phyloP scores from a whole-genome alignment of 768 basidiomycete genomes.

The Leccinum incarnatum region DNA sequence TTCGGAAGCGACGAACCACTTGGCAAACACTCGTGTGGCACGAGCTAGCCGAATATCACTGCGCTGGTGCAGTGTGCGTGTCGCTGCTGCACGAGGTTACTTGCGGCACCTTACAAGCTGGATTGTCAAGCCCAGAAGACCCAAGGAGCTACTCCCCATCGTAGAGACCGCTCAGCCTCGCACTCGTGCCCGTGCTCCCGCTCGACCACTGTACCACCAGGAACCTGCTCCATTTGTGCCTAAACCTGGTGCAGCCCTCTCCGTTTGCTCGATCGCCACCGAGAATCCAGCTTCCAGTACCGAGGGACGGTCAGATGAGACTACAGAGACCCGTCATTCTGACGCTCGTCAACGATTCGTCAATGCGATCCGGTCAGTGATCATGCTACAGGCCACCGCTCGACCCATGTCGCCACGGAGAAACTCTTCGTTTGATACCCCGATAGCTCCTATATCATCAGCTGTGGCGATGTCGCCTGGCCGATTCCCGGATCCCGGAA shows the following conservation, averaged over 20 bases:
- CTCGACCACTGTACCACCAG: slow-evolving; percentile 19
- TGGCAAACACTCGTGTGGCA: slow-evolving; percentile 27
- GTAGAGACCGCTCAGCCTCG: slow-evolving; percentile 21
- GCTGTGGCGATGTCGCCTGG: slow-evolving; percentile 28
- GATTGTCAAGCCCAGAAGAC: slow-evolving; percentile 24
- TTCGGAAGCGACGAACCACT: slow-evolving; percentile 24
- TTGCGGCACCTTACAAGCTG: slow-evolving; percentile 24
- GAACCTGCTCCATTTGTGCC: slow-evolving; percentile 18
- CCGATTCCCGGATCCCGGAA: slow-evolving; percentile 32
- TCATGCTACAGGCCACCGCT: slow-evolving; percentile 40
- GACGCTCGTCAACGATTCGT: slow-evolving; percentile 38
- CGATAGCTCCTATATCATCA: slow-evolving; percentile 20
- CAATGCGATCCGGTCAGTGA: slow-evolving; percentile 45
- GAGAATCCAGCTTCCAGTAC: slow-evolving; percentile 28
- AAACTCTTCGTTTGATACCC: slow-evolving; percentile 30
- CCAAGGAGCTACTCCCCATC: slow-evolving; percentile 23
- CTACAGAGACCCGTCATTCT: slow-evolving; percentile 22
- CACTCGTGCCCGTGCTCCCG: slow-evolving; percentile 9
- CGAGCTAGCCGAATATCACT: slow-evolving; percentile 24
- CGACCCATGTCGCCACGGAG: slow-evolving; percentile 31
- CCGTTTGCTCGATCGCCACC: slow-evolving; percentile 23
- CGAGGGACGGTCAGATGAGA: slow-evolving; percentile 30
- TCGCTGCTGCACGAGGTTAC: slow-evolving; percentile 19
- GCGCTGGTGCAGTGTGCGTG: slow-evolving; percentile 24
- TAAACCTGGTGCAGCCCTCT: slow-evolving; percentile 24